These are phyloP conservation scores for Eimeria sp. DNA, from an alignment of 169 alveolate genomes.

Conservation along the genomic window DNA sequence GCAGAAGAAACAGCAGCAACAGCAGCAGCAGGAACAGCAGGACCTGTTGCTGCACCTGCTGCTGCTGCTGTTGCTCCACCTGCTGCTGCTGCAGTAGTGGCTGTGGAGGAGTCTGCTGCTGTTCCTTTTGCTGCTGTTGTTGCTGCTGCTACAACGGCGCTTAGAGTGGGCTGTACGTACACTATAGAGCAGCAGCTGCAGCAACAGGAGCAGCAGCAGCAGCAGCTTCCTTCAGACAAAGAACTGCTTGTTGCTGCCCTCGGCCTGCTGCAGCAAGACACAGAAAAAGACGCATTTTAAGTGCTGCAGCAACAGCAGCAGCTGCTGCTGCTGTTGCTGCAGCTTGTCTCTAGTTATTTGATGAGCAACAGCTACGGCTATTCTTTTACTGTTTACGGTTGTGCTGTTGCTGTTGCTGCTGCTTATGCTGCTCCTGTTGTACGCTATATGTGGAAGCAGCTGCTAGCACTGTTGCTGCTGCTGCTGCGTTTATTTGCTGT, in stretches of 20 bases:
- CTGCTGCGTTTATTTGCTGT: too few species aligned
- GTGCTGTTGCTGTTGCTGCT: slow-evolving; percentile 4
- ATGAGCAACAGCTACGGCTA: not conserved
- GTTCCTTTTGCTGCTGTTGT: slow-evolving; percentile 39
- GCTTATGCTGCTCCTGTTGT: not conserved
- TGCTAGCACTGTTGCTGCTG: too few species aligned
- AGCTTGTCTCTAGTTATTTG: not conserved
- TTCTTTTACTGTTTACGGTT: not conserved
- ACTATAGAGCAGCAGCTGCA: slow-evolving; percentile 40
- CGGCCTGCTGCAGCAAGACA: slow-evolving; percentile 34
- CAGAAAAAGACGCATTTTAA: slow-evolving; percentile 36
- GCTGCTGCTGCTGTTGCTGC: not conserved
- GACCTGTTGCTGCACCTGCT: not conserved
- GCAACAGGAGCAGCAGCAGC: slow-evolving; percentile 41
- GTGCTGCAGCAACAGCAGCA: not conserved
- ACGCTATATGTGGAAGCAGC: too few species aligned
- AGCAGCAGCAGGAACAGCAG: not conserved
- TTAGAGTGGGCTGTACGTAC: slow-evolving; percentile 48
- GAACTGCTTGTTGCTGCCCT: slow-evolving; percentile 37
- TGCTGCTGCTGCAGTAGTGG: slow-evolving; percentile 8
- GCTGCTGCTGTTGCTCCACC: slow-evolving; percentile 8
- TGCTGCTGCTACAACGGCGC: slow-evolving; percentile 51
- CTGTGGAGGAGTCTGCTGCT: not conserved
- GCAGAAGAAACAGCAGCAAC: not conserved
- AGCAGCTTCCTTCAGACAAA: not conserved